Evolutionary conservation across 305 asterid species (phyloP), one percentile per base, ranked within the genome.

Genomic region (Fraxinus greggii): DNA sequence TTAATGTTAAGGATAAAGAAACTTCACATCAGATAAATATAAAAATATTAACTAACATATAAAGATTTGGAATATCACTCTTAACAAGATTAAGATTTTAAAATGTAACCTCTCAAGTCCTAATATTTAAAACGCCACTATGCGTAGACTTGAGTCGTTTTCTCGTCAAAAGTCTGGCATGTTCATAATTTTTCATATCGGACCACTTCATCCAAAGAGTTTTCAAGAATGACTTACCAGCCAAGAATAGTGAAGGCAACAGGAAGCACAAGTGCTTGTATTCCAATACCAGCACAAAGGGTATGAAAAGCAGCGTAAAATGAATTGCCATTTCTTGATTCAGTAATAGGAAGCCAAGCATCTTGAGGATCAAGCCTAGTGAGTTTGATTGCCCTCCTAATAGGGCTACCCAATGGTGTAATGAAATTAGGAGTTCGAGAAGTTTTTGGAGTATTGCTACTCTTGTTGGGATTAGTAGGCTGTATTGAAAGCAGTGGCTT

Each of bases 341-440:
- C 87, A 0, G 87, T 84, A 5, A 84, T 84, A 70, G 87, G 87
- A 72, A 84, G 87, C 87, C 87, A 84, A 1, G 87, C 87, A 51
- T 84, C 87, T 5, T 84, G 79, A 51, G 84, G 82, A 29, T 84
- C 87, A 9, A 84, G n/a, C 82, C 59, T 78, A 19, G 83, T 84
- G 79, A 81, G 78, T 67, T 67, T 36, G 33, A 85, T 51, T 76
- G 83, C 87, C 83, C 85, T 78, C 15, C 83, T 33, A 1, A 85
- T 74, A 0, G 87, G 87, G 19, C 87, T 85, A 8, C 87, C 85
- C 81, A 82, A 67, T 5, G 87, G 87, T 1, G 85, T 81, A 0
- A 85, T 65, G 81, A 85, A 85, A 67, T 78, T 81, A 1, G 87
- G 87, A 3, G 87, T 84, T 1, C 82, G 78, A 5, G 83, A 84